Evolutionary conservation across 1,139 yeast genomes (phyloP).

Genomic region (Yamadazyma oceani): DNA sequence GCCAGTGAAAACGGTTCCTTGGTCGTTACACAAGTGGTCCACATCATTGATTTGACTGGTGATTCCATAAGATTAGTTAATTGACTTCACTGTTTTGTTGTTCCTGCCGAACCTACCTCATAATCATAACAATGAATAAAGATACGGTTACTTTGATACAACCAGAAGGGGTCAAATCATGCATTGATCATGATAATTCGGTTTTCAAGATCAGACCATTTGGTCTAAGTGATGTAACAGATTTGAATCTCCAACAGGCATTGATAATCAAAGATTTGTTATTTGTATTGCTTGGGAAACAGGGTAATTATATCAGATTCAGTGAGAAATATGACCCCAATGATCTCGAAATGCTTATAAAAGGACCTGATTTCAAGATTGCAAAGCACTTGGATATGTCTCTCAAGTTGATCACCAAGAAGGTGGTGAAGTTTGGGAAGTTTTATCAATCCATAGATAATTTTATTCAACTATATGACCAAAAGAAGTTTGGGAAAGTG

Average conservation of each 20-base stretch:
- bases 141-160: slow-evolving; percentile 11
- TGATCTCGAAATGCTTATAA: slow-evolving; percentile 33
- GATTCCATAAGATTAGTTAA: no score
- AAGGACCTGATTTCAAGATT: slow-evolving; percentile 75
- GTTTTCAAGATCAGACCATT: slow-evolving; percentile 33
- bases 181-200: slow-evolving; percentile 14
- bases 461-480: slow-evolving; percentile 59
- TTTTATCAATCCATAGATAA: slow-evolving; percentile 54
- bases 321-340: slow-evolving; percentile 58
- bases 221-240: slow-evolving; percentile 44
- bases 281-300: slow-evolving; percentile 69
- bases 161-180: slow-evolving; percentile 22
- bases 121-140: background rate
- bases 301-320: slow-evolving; percentile 75
- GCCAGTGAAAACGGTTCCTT: no score
- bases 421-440: slow-evolving; percentile 62
- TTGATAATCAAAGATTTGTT: slow-evolving; percentile 69
- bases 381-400: slow-evolving; percentile 74
- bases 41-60: no score
- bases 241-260: slow-evolving; percentile 64
- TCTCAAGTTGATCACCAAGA: slow-evolving; percentile 68
- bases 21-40: no score
- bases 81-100: background rate
- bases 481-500: slow-evolving; percentile 62
- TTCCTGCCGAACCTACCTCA: no score